Conservation (phyloP, 176 grass and related monocot species). For the Typha latifolia region DNA sequence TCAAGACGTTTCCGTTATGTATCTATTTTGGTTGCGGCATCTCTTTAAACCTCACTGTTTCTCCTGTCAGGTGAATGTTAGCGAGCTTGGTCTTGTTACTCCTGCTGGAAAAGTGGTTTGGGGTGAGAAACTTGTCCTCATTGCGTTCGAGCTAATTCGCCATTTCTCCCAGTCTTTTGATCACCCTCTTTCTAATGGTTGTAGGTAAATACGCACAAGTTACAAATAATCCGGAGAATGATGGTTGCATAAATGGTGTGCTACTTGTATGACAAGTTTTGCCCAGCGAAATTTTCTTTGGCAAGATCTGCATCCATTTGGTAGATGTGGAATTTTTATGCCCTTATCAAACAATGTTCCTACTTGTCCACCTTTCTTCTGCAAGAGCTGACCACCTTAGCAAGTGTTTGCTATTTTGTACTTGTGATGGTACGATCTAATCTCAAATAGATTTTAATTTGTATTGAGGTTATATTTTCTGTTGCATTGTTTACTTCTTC, state of each 20-base stretch:
- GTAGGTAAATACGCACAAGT: slow-evolving; percentile 91
- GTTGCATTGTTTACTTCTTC: too few relatives aligned
- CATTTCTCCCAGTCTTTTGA: background rate
- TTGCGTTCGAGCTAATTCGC: background rate
- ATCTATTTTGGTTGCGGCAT: background rate
- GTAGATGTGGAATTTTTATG: too few relatives aligned
- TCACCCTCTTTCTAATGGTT: slow-evolving; percentile 10
- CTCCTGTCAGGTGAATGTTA: slow-evolving; percentile 68
- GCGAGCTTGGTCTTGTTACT: slow-evolving; percentile 86
- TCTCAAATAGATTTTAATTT: too few relatives aligned
- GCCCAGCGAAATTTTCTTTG: background rate
- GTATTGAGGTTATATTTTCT: too few relatives aligned
- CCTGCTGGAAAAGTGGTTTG: slow-evolving; percentile 96
- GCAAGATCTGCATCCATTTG: too few relatives aligned
- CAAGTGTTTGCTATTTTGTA: too few relatives aligned
- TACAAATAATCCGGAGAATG: slow-evolving; percentile 87
- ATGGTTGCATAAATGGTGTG: slow-evolving; percentile 88
- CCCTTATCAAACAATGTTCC: too few relatives aligned
- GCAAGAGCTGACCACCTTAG: too few relatives aligned
- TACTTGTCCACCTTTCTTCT: too few relatives aligned
- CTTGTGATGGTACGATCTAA: too few relatives aligned
- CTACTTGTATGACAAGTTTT: slow-evolving; percentile 50
- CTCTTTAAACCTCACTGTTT: background rate
- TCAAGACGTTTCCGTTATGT: background rate
- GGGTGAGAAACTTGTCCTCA: slow-evolving; percentile 37